These are phyloP conservation scores for Stromatinia cepivora DNA, from an alignment of 2,329 filamentous ascomycete species.

Conservation along the genomic window DNA sequence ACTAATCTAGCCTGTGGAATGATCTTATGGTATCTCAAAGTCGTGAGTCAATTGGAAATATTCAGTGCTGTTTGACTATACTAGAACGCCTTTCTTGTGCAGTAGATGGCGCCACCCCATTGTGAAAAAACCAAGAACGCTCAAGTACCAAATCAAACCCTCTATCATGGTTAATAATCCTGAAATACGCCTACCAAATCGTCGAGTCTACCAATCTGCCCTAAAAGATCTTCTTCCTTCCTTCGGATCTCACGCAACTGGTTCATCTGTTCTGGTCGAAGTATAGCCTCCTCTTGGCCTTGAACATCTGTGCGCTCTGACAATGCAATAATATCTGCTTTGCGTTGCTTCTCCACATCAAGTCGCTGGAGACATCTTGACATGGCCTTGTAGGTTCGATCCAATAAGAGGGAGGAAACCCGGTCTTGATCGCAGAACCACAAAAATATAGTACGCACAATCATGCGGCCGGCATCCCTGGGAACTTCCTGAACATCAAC, in stretches of 20 bases:
- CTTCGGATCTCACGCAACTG: constrained; percentile 59
- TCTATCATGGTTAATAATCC: constrained; percentile 60
- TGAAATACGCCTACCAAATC: constrained; percentile 79
- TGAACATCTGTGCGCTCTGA: constrained; percentile 83
- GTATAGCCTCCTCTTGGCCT: constrained; percentile 71
- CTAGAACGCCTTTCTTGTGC: constrained; percentile 28
- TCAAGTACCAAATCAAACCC: constrained; percentile 22
- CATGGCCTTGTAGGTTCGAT: constrained; percentile 89
- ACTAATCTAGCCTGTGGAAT: constrained; percentile 9
- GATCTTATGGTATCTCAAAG: constrained; percentile 23
- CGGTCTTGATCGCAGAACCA: constrained; percentile 86
- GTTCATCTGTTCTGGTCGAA: constrained; percentile 72
- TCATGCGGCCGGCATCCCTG: constrained; percentile 77
- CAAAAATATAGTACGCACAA: constrained; percentile 82
- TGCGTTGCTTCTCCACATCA: constrained; percentile 69
- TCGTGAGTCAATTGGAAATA: constrained; percentile 5
- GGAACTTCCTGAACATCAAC: constrained; percentile 94
- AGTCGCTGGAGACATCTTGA: constrained; percentile 79
- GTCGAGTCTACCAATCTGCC: constrained; percentile 79
- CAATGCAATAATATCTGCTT: constrained; percentile 73
- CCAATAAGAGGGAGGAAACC: constrained; percentile 67
- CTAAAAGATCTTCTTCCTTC: constrained; percentile 71
- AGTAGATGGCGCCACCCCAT: constrained; percentile 29
- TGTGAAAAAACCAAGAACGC: constrained; percentile 26
- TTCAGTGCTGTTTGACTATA: constrained; percentile 18